Evolutionary conservation across 2,329 filamentous ascomycete species (phyloP).

Genomic region (Ambrosiella beaveri): DNA sequence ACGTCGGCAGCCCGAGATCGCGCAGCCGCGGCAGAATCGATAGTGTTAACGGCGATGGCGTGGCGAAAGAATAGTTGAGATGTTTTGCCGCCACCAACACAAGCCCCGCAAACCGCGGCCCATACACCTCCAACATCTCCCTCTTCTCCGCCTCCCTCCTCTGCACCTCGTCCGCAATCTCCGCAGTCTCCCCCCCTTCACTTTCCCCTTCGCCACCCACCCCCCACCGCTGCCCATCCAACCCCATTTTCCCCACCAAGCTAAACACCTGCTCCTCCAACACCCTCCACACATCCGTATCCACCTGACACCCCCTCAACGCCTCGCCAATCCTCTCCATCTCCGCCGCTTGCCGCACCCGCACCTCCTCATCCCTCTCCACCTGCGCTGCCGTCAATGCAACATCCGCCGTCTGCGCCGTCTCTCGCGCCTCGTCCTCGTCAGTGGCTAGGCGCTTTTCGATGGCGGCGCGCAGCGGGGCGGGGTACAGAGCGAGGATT

Average conservation of each 20-base stretch:
- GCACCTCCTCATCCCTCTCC: background rate
- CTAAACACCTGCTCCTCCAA: slow-evolving; percentile 51
- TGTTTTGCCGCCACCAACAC: slow-evolving; percentile 39
- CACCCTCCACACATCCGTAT: slow-evolving; percentile 48
- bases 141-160: no score
- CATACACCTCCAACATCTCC: slow-evolving; percentile 28
- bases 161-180: no score
- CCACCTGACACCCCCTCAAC: slow-evolving; percentile 38
- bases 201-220: background rate
- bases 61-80: slow-evolving; percentile 38
- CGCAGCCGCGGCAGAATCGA: slow-evolving; percentile 50
- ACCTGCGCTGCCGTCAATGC: background rate
- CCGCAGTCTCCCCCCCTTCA: background rate
- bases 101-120: slow-evolving; percentile 46
- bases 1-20: slow-evolving; percentile 48
- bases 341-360: slow-evolving; percentile 18
- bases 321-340: slow-evolving; percentile 33
- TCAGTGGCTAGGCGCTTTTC: slow-evolving; percentile 14
- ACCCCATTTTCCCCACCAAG: slow-evolving; percentile 36
- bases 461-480: slow-evolving; percentile 24
- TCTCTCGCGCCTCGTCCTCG: slow-evolving; percentile 13
- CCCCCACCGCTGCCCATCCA: background rate
- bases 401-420: background rate
- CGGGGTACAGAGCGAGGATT: slow-evolving; percentile 23
- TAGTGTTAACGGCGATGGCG: slow-evolving; percentile 40